These are phyloP conservation scores for Camelina sativa DNA, from an alignment of 345 rosid species.

Conservation along the genomic window DNA sequence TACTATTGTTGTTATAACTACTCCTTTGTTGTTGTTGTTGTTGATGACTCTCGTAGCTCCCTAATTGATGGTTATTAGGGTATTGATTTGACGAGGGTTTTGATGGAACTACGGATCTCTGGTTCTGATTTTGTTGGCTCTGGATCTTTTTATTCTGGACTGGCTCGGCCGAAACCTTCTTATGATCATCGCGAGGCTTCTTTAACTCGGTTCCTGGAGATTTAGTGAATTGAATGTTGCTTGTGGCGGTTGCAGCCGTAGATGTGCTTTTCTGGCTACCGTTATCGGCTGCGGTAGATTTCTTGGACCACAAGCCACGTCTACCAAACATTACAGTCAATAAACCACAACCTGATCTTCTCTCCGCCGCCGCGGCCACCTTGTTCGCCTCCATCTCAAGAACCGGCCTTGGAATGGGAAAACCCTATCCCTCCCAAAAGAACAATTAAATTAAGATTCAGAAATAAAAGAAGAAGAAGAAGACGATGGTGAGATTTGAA, in stretches of 20 bases:
- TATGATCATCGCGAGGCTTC: conserved; percentile 59
- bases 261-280: conserved; percentile 50
- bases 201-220: conserved; percentile 47
- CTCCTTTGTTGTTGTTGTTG: conserved; percentile 32
- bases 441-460: conserved; percentile 1
- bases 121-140: too few species aligned
- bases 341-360: conserved; percentile 68
- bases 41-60: conserved; percentile 26
- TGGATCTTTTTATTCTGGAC: conserved; percentile 27
- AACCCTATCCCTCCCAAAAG: conserved; percentile 13
- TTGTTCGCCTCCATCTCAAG: conserved; percentile 44
- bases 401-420: conserved; percentile 27
- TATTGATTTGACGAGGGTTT: conserved; percentile 45
- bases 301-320: conserved; percentile 62
- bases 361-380: conserved; percentile 56
- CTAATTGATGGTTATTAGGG: conserved; percentile 47
- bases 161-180: conserved; percentile 41
- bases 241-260: conserved; percentile 47
- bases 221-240: conserved; percentile 46
- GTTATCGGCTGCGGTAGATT: conserved; percentile 43
- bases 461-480: conserved; percentile 3
- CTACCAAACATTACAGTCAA: conserved; percentile 67
- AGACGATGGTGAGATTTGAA: neutral
- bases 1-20: conserved; percentile 40
- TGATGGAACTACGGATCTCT: conserved; percentile 41